phyloP scores from a whole-genome alignment of 148 eudicot genomes.

The Camellia sinensis region DNA sequence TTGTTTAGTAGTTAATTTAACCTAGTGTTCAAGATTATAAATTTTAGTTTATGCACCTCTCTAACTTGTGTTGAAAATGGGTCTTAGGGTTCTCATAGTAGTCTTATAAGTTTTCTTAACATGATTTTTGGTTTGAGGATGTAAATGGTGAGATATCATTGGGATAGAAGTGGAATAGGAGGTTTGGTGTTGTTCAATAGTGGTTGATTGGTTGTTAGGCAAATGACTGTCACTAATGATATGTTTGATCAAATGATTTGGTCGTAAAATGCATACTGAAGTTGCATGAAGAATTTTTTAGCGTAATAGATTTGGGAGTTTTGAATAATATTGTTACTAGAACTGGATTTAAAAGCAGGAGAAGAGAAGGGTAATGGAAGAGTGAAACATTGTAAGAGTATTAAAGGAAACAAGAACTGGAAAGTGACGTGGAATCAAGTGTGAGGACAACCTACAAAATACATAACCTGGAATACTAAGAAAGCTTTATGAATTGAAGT shows the following conservation, averaged over 20 bases:
- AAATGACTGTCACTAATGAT: neutral
- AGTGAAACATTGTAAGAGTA: neutral
- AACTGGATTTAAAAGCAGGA: neutral
- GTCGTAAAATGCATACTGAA: neutral
- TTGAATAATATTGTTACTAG: neutral
- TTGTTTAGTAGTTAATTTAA: neutral
- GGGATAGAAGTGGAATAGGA: neutral
- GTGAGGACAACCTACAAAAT: no score
- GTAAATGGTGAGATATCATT: neutral
- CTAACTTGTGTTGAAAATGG: neutral
- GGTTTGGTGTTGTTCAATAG: neutral
- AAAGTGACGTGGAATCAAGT: neutral
- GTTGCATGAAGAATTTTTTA: neutral
- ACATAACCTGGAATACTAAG: no score
- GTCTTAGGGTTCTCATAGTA: no score
- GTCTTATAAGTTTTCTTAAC: neutral
- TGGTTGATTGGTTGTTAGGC: neutral
- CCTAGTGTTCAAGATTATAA: neutral
- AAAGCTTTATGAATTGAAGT: no score
- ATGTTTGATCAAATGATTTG: neutral
- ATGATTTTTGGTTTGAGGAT: neutral
- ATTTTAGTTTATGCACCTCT: neutral
- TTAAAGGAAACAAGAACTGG: neutral
- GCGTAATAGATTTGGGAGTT: neutral
- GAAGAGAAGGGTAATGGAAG: neutral